These are phyloP conservation scores for Nevesoporus exiguus DNA, from an alignment of 768 basidiomycete species.

Conservation along the genomic window DNA sequence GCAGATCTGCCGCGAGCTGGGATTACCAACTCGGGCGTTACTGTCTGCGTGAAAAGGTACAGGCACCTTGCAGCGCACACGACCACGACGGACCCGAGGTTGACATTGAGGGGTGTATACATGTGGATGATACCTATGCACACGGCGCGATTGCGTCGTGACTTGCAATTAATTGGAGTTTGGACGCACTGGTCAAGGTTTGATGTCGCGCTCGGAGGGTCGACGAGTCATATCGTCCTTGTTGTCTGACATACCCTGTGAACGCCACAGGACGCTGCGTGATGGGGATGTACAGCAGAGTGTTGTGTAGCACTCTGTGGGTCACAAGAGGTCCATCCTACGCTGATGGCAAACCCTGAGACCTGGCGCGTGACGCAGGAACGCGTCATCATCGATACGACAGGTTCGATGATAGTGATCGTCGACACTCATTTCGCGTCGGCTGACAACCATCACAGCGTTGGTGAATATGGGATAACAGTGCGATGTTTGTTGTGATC, in stretches of 20 bases:
- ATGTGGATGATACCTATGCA: neutral
- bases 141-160: neutral
- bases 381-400: neutral
- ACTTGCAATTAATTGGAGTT: neutral
- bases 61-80: neutral
- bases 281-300: neutral
- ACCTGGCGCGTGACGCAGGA: too few species aligned
- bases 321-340: neutral
- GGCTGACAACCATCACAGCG: neutral
- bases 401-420: neutral
- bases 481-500: too few species aligned
- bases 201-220: neutral
- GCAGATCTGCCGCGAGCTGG: conserved; percentile 27
- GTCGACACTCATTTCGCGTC: neutral
- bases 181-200: neutral
- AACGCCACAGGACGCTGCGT: neutral
- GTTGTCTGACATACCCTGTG: neutral
- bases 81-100: neutral
- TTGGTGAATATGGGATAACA: too few species aligned
- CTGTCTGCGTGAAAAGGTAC: conserved; percentile 2
- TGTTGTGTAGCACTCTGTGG: neutral
- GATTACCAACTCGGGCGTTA: conserved; percentile 26
- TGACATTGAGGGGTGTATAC: neutral
- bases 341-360: neutral
- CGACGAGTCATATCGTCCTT: neutral